Evolutionary conservation across 1,284 basidiomycete genomes (phyloP).

Genomic region (Malassezia sympodialis): DNA sequence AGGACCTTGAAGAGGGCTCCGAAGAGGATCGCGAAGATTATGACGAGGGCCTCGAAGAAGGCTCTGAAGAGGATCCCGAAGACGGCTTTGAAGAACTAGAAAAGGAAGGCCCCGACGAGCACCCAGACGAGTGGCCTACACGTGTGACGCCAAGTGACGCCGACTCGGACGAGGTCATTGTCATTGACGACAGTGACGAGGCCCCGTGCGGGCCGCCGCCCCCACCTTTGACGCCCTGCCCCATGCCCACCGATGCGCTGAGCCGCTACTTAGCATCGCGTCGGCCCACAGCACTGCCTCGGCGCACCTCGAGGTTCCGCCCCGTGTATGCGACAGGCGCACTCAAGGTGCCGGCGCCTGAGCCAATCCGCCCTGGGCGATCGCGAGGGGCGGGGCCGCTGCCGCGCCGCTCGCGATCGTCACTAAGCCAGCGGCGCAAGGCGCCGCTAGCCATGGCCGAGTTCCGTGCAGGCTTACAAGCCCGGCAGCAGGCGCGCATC

Average conservation of each 20-base stretch:
- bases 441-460: constrained; percentile 15
- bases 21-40: not conserved
- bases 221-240: not conserved
- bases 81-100: not conserved
- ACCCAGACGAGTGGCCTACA: not conserved
- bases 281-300: not conserved
- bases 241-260: not conserved
- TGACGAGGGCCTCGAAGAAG: not conserved
- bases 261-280: constrained; percentile 1
- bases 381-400: not conserved
- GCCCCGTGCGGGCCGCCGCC: not conserved
- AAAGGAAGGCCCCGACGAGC: not conserved
- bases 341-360: not conserved
- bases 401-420: constrained; percentile 2
- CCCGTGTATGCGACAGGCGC: not conserved
- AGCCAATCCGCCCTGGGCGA: not conserved
- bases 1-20: not conserved
- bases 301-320: constrained; percentile 1
- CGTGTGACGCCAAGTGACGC: not conserved
- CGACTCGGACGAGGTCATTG: not conserved
- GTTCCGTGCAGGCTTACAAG: constrained; percentile 7
- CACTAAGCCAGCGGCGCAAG: constrained; percentile 11
- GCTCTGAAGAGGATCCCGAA: too few species aligned
- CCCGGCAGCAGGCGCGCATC: constrained; percentile 16
- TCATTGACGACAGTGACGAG: constrained; percentile 4